Evolutionary conservation across 768 basidiomycete species (phyloP).

Genomic region (Psilocybe cyanescens): DNA sequence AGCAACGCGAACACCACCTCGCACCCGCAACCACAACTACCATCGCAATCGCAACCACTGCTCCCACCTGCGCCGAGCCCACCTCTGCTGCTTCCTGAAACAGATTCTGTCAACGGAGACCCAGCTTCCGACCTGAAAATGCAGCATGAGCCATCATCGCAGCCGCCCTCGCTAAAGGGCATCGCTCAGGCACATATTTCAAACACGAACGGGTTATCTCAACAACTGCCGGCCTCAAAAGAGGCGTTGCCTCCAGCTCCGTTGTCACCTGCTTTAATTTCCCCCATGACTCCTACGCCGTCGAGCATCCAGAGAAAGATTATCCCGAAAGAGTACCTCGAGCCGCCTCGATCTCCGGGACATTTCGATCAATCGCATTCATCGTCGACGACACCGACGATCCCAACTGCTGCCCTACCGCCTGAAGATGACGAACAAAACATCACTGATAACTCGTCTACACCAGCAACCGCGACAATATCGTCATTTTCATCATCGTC

Average conservation of each 20-base stretch:
- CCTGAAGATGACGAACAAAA: conserved; percentile 5
- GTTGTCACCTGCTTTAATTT: conserved; percentile 17
- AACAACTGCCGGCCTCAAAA: conserved; percentile 12
- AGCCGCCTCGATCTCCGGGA: conserved; percentile 20
- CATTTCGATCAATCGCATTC: conserved; percentile 26
- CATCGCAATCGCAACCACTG: too few relatives aligned
- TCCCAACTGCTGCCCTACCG: conserved; percentile 18
- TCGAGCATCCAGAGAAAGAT: conserved; percentile 24
- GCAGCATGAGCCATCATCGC: conserved; percentile 1
- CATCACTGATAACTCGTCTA: neutral
- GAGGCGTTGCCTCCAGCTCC: conserved; percentile 12
- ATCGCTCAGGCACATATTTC: neutral
- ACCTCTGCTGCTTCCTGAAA: conserved; percentile 1
- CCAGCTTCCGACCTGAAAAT: neutral
- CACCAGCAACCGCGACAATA: neutral
- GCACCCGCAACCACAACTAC: neutral
- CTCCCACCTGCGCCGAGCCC: neutral
- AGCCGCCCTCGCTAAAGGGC: conserved; percentile 9
- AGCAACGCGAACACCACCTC: conserved; percentile 11
- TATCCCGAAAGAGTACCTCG: conserved; percentile 19
- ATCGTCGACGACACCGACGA: conserved; percentile 33
- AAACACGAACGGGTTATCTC: conserved; percentile 6
- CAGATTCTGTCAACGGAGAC: conserved; percentile 5
- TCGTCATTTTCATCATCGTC: neutral
- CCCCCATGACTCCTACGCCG: conserved; percentile 31